Percentiles rank a stretch among this genome's conserved stretches.
phyloP scores from a whole-genome alignment of 208 protist species.

The Wallacemonas sp. region DNA sequence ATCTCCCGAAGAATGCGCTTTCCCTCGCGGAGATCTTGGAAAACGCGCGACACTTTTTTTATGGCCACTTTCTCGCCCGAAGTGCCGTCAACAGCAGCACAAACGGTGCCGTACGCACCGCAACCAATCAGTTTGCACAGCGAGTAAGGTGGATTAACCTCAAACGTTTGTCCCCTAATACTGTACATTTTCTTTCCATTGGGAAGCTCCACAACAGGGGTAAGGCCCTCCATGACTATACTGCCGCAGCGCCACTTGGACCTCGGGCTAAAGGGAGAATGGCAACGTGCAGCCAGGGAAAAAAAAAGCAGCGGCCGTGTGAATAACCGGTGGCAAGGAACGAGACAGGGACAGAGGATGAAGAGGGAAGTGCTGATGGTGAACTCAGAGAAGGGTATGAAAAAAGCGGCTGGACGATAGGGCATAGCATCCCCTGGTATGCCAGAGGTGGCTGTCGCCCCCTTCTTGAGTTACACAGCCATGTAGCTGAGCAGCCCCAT shows the following conservation, averaged over 20 bases:
- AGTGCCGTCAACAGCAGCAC: conserved; percentile 47
- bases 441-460: too few relatives aligned
- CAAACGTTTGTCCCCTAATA: conserved; percentile 83
- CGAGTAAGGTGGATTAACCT: conserved; percentile 71
- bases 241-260: background rate
- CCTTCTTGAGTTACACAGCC: too few relatives aligned
- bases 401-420: too few relatives aligned
- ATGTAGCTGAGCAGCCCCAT: too few relatives aligned
- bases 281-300: too few relatives aligned
- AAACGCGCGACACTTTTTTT: conserved; percentile 96
- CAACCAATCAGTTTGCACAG: conserved; percentile 81
- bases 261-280: too few relatives aligned
- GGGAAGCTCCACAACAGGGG: conserved; percentile 49
- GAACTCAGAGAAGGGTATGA: too few relatives aligned
- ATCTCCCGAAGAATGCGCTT: conserved; percentile 98
- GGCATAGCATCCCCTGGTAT: too few relatives aligned
- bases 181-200: conserved; percentile 76
- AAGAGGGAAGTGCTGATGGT: too few relatives aligned
- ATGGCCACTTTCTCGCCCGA: conserved; percentile 92
- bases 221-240: conserved; percentile 37
- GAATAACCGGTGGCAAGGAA: too few relatives aligned
- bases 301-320: too few relatives aligned
- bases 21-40: conserved; percentile 94
- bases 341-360: too few relatives aligned
- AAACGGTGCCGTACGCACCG: conserved; percentile 88